Conservation (phyloP, 176 grass and related monocot genomes). For the Themeda triandra region DNA sequence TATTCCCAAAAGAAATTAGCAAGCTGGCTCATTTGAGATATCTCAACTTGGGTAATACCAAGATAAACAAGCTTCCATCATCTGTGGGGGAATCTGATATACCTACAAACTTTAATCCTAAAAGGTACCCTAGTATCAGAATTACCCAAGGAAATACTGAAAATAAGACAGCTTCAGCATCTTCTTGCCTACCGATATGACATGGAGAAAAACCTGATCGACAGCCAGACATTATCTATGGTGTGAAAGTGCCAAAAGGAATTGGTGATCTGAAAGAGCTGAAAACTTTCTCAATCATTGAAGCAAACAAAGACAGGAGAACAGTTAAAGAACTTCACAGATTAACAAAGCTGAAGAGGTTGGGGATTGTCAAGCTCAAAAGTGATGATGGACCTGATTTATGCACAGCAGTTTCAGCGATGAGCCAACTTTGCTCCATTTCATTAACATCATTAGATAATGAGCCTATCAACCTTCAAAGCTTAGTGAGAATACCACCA, state of each 20-base stretch:
- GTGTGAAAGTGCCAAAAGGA: slow-evolving; percentile 7
- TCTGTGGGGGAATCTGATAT: background rate
- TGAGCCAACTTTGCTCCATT: background rate
- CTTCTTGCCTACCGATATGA: background rate
- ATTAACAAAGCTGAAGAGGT: background rate
- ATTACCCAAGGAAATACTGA: background rate
- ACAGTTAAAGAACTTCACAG: background rate
- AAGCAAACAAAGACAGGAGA: background rate
- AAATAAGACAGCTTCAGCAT: background rate
- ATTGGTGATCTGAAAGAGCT: background rate
- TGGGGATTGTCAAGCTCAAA: slow-evolving; percentile 9
- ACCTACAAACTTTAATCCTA: background rate
- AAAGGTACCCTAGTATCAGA: background rate
- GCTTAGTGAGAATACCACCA: background rate
- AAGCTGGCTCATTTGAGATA: slow-evolving; percentile 8
- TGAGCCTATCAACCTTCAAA: background rate
- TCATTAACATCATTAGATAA: background rate
- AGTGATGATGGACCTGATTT: background rate
- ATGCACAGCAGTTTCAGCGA: background rate
- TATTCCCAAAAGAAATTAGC: slow-evolving; percentile 8
- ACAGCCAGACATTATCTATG: background rate
- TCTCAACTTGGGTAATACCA: background rate
- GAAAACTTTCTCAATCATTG: background rate
- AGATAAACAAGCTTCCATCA: background rate
- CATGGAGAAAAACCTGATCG: background rate